Base-by-base conservation (phyloP, 441 rosid species). In the Pelargonium cotyledonis region DNA sequence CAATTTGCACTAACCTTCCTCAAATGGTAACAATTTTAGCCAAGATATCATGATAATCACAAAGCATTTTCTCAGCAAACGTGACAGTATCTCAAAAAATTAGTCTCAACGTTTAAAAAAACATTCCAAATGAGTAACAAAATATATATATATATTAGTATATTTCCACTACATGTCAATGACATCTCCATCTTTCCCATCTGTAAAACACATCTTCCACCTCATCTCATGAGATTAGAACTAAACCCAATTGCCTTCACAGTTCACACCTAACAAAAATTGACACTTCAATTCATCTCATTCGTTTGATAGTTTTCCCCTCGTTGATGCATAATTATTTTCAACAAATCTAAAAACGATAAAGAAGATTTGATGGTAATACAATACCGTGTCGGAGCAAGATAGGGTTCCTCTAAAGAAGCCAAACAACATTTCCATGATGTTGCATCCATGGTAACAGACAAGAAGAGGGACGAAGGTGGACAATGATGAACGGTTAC, bases 401-500 rank as follows among this genome's bases (percentile, higher is more conserved):
- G 63, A 71, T 49, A 21, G 65, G 53, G 31, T 57, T 35, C 8
- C 23, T 7, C 12, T 15, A 58, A 46, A 70, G 15, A 66, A 58
- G 35, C 16, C 31, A 67, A 38, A 57, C 60, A 65, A 26, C 66
- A 9, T 40, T 61, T 69, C 69, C 72, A 23, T 75, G 87, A 88
- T 70, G 85, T 69, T 79, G 76, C 77, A 63, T 71, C 68, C 76
- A 77, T 57, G 66, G 81, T 10, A 78, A 72, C 81, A 77, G 93
- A 86, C 93, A 85, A 76, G 73, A 29, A 78, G 86, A 82, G 81
- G 76, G 84, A 83, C 88, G 80, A 78, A 77, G 75, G 62, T 64
- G 60, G 74, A 65, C 70, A 68, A 78, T 68, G 83, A 53, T 47
- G 74, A 78, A 76, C 58, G 81, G 70, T 68, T 73, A 78, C 69